Percentiles rank a stretch among this genome's conserved stretches.
These are phyloP conservation scores for Immersiporthe knoxdaviesiana DNA, from an alignment of 2,329 filamentous ascomycete species.

Conservation along the genomic window DNA sequence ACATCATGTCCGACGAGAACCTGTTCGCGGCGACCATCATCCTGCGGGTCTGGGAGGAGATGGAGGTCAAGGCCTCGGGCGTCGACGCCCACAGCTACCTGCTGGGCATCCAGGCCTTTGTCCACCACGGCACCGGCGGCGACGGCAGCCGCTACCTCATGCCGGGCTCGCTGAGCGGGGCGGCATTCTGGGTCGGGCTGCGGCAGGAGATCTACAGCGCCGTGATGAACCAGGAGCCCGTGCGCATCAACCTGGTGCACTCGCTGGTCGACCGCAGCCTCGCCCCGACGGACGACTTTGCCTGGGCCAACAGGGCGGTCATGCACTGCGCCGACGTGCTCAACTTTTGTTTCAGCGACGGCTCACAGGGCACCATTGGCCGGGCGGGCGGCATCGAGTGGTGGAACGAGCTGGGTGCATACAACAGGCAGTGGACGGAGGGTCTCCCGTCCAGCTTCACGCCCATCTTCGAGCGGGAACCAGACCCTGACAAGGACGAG, in stretches of 20 bases:
- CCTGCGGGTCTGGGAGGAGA: conserved; percentile 60
- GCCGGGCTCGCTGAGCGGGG: conserved; percentile 50
- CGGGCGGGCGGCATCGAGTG: conserved; percentile 36
- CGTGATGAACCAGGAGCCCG: conserved; percentile 49
- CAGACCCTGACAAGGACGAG: conserved; percentile 37
- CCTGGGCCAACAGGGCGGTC: conserved; percentile 64
- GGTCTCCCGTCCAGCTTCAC: conserved; percentile 55
- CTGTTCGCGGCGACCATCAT: conserved; percentile 60
- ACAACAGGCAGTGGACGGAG: conserved; percentile 50
- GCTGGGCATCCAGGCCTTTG: conserved; percentile 51
- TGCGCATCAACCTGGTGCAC: conserved; percentile 54
- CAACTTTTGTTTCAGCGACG: conserved; percentile 62
- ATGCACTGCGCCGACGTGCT: conserved; percentile 66
- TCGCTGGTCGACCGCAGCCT: conserved; percentile 56
- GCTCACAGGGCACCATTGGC: conserved; percentile 16
- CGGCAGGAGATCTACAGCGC: conserved; percentile 64
- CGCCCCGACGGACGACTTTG: conserved; percentile 52
- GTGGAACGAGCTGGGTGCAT: conserved; percentile 51
- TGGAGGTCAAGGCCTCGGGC: conserved; percentile 49
- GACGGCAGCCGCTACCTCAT: conserved; percentile 43
- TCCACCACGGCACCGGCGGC: conserved; percentile 39
- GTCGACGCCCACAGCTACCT: conserved; percentile 52
- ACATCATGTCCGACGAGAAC: conserved; percentile 51
- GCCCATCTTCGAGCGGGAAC: conserved; percentile 54
- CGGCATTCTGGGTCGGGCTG: conserved; percentile 61